Evolutionary conservation across 257 asterid species (phyloP).

Genomic region (Buddleja alternifolia): DNA sequence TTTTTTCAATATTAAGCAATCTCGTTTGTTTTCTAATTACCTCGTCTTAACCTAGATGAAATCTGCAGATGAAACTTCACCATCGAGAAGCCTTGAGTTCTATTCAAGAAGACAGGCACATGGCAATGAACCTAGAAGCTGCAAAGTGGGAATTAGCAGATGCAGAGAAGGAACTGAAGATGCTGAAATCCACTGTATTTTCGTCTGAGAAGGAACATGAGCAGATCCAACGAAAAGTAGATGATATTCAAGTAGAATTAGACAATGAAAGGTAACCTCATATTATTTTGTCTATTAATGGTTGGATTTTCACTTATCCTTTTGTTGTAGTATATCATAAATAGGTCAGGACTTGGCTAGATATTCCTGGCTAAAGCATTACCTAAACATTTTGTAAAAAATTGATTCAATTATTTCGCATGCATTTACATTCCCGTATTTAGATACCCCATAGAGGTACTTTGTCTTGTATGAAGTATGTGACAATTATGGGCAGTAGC

Average conservation of each 20-base stretch:
- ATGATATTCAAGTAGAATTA: conserved; percentile 67
- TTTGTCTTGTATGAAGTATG: background rate
- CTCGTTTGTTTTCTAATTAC: conserved; percentile 21
- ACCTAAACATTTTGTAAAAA: background rate
- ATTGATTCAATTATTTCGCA: background rate
- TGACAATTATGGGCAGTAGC: background rate
- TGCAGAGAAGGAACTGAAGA: conserved; percentile 91
- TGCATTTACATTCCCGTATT: background rate
- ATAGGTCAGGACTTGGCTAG: conserved; percentile 10
- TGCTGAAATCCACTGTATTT: conserved; percentile 71
- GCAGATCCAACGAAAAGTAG: conserved; percentile 77
- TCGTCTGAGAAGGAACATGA: conserved; percentile 91
- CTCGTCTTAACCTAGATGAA: conserved; percentile 31
- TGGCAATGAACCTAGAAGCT: conserved; percentile 59
- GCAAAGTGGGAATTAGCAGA: conserved; percentile 84
- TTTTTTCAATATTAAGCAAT: conserved; percentile 11
- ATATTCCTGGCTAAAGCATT: background rate
- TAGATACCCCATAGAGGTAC: background rate
- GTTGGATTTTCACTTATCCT: background rate
- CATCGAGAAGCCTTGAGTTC: conserved; percentile 62
- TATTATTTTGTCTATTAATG: background rate
- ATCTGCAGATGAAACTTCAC: conserved; percentile 70
- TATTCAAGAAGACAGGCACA: conserved; percentile 75
- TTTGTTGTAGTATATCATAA: background rate
- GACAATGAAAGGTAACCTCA: conserved; percentile 70